Percentiles rank a stretch among this genome's conserved stretches.
phyloP scores from a whole-genome alignment of 2,329 filamentous ascomycete genomes.

The Chaetomiaceae sp. region DNA sequence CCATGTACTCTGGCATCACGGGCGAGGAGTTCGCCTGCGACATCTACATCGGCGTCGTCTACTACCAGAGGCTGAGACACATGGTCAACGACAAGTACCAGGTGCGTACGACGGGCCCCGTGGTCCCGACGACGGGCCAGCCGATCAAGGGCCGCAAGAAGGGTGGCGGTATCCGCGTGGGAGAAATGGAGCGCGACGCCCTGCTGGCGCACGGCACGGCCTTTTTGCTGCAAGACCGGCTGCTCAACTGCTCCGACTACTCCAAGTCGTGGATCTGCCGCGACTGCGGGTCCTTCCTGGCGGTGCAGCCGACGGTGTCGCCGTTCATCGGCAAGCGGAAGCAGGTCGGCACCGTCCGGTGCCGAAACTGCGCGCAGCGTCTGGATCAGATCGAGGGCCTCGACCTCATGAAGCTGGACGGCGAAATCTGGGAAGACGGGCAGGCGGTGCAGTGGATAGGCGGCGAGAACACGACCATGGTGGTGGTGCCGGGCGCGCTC shows the following conservation, averaged over 20 bases:
- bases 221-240: constrained; percentile 87
- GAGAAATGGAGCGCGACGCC: constrained; percentile 98
- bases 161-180: constrained; percentile 96
- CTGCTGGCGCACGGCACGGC: constrained; percentile 92
- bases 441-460: constrained; percentile 79
- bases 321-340: constrained; percentile 60
- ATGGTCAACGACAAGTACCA: constrained; percentile 99
- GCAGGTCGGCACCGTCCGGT: constrained; percentile 66
- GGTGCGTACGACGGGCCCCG: constrained; percentile 89
- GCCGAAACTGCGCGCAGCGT: constrained; percentile 67
- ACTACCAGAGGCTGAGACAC: constrained; percentile 96
- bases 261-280: constrained; percentile 85
- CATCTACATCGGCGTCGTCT: constrained; percentile 94
- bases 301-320: constrained; percentile 73
- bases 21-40: constrained; percentile 90
- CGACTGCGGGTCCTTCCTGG: constrained; percentile 83
- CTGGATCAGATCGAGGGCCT: constrained; percentile 55
- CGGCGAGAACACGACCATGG: constrained; percentile 83
- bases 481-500: constrained; percentile 88
- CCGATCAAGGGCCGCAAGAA: constrained; percentile 96
- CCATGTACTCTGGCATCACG: constrained; percentile 96
- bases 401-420: constrained; percentile 52
- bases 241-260: constrained; percentile 97
- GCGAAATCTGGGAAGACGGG: constrained; percentile 90
- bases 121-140: constrained; percentile 86